Evolutionary conservation across 108 stramenopile species (phyloP).

Genomic region (Cyclotella cryptica): DNA sequence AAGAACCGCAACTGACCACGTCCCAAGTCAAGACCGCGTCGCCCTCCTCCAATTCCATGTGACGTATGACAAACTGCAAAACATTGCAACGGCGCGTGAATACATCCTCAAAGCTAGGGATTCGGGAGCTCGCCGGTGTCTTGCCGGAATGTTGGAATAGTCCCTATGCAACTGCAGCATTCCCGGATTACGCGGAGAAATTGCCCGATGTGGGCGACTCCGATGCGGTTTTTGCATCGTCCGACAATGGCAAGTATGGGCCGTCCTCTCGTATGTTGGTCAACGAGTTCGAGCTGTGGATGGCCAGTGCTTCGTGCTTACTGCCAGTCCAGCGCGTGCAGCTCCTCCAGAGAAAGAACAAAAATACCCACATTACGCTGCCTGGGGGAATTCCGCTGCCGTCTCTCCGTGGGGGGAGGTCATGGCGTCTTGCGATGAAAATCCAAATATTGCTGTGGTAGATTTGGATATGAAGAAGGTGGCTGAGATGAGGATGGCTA

Average conservation of each 20-base stretch:
- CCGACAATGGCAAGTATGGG: slow-evolving; percentile 24
- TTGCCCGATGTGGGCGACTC: slow-evolving; percentile 75
- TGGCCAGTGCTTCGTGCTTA: slow-evolving; percentile 95
- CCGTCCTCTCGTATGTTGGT: slow-evolving; percentile 61
- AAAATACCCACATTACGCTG: slow-evolving; percentile 92
- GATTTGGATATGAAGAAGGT: slow-evolving; percentile 91
- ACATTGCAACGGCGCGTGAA: slow-evolving; percentile 70
- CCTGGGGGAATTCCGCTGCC: slow-evolving; percentile 98
- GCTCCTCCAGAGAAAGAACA: slow-evolving; percentile 44
- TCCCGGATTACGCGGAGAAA: slow-evolving; percentile 94
- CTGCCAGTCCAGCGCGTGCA: slow-evolving; percentile 94
- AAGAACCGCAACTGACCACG: neutral
- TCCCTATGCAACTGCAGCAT: slow-evolving; percentile 96
- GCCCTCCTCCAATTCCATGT: slow-evolving; percentile 94
- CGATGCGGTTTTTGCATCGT: no score
- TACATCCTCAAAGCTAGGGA: slow-evolving; percentile 71
- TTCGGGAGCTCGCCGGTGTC: slow-evolving; percentile 81
- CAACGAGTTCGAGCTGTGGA: slow-evolving; percentile 97
- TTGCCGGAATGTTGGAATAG: slow-evolving; percentile 98
- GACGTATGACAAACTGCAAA: slow-evolving; percentile 78
- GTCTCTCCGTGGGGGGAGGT: slow-evolving; percentile 98
- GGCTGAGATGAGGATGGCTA: slow-evolving; percentile 80
- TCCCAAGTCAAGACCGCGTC: slow-evolving; percentile 52
- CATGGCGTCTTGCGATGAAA: slow-evolving; percentile 91
- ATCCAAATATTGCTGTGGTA: slow-evolving; percentile 82